Evolutionary conservation across 2,329 filamentous ascomycete genomes (phyloP).

Genomic region (Aspergillus novofumigatus): DNA sequence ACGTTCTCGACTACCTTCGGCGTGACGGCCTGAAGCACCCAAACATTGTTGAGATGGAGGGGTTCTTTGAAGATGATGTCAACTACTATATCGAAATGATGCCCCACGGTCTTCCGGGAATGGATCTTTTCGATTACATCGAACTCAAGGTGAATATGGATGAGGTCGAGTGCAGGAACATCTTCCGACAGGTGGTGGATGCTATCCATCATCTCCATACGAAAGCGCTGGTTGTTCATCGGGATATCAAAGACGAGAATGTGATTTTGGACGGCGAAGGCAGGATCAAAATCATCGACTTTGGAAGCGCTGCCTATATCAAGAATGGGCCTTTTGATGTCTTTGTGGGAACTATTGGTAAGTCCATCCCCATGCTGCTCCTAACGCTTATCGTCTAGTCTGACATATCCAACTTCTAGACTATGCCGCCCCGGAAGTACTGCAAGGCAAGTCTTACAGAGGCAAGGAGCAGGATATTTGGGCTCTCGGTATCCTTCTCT

Average conservation of each 20-base stretch:
- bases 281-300: constrained; percentile 95
- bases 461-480: constrained; percentile 98
- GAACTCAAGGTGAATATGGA: constrained; percentile 96
- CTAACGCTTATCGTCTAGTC: not conserved
- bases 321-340: constrained; percentile 98
- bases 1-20: constrained; percentile 89
- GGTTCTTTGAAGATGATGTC: constrained; percentile 60
- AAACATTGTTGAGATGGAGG: constrained; percentile 66
- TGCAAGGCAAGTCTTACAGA: constrained; percentile 84
- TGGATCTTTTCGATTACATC: constrained; percentile 99
- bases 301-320: constrained; percentile 96
- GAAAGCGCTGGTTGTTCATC: constrained; percentile 86
- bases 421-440: constrained; percentile 96
- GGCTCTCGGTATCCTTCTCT: constrained; percentile 93
- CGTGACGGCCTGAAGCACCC: constrained; percentile 62
- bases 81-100: constrained; percentile 99
- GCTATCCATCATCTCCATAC: constrained; percentile 89
- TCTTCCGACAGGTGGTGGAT: constrained; percentile 87
- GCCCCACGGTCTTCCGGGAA: constrained; percentile 89
- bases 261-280: constrained; percentile 94
- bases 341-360: constrained; percentile 97
- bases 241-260: constrained; percentile 99
- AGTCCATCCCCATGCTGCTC: constrained; percentile 29
- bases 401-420: constrained; percentile 52
- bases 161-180: constrained; percentile 86